A percentile compares a stretch with the other conserved stretches of the same genome.
These are phyloP conservation scores for Heimioporus sp. DNA, from an alignment of 768 basidiomycete genomes.

Conservation along the genomic window DNA sequence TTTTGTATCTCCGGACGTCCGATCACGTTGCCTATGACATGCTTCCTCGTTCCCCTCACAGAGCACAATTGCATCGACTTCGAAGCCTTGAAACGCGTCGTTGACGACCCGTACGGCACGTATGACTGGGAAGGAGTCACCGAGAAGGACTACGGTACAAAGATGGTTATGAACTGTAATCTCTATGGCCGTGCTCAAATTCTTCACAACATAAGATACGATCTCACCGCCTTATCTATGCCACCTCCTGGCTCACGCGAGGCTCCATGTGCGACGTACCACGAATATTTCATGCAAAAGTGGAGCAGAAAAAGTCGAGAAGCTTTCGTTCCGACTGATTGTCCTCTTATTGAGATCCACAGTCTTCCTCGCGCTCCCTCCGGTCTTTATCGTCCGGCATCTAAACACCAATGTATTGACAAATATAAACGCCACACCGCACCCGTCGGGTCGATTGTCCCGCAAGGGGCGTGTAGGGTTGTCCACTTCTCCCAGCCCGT, in stretches of 20 bases:
- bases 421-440: conserved; percentile 22
- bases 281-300: conserved; percentile 54
- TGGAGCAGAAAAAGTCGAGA: conserved; percentile 50
- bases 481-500: conserved; percentile 52
- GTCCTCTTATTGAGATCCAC: conserved; percentile 60
- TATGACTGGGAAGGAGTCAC: conserved; percentile 55
- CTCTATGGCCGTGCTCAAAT: conserved; percentile 55
- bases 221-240: conserved; percentile 62
- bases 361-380: conserved; percentile 41
- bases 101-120: conserved; percentile 48
- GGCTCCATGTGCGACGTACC: conserved; percentile 46
- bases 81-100: conserved; percentile 46
- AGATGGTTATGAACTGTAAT: conserved; percentile 54
- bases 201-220: conserved; percentile 57
- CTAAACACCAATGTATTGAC: conserved; percentile 25
- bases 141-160: conserved; percentile 46
- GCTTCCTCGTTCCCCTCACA: conserved; percentile 68
- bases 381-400: conserved; percentile 37
- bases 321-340: conserved; percentile 49
- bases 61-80: conserved; percentile 54
- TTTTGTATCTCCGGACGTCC: conserved; percentile 61
- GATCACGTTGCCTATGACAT: conserved; percentile 47
- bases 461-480: conserved; percentile 50
- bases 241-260: conserved; percentile 54
- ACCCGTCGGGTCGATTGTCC: conserved; percentile 35